Base-by-base conservation (phyloP, 805 yeast genomes). In the Yarrowia sp. region DNA sequence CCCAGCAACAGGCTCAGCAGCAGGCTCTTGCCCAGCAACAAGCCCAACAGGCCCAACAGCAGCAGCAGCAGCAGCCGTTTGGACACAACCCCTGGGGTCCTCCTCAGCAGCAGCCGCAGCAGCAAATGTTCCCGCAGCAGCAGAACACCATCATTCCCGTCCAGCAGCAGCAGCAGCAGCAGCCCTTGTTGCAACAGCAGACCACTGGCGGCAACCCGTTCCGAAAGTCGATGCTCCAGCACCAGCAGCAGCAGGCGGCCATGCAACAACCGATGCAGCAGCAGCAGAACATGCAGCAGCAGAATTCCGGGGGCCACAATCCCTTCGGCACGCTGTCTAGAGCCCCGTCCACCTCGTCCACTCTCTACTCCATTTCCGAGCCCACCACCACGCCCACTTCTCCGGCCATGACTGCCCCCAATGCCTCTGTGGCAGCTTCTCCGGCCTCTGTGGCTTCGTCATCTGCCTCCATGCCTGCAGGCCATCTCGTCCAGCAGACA, bases 391-490 rank as follows among this genome's bases (percentile, higher is more conserved):
- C 67, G 46, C 36, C 51, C 35, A 52, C 75, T 71, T 48, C 71
- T 63, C 33, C 72, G 65, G 64, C 74, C 64, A 44, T 74, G 67
- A 41, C 76, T 68, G 51, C 71, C 63, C 49, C 72, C 65, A 36
- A 72, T 64, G 61, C 72, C 63, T 38, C 65, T 1, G 64, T 33
- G 9, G 44, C 62, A 1, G 63, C 62, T 5, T 26, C 64, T 1
- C 41, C 66, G 22, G 65, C 59, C 14, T 17, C 65, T 21, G 24
- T 65, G 40, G 65, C 56, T 30, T 28, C 48, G n/a, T 22, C 65
- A 19, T 44, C 66, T 32, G 38, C 69, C 8, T 49, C 69, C 12
- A 49, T 48, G 40, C 40, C 64, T 11, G 40, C 67, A 36, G 56
- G 48, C 11, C 64, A 68, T 17, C 61, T 72, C n/a, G 59, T 58